Evolutionary conservation across 495 filamentous ascomycete species (phyloP).

Genomic region (Immersiella caudata): DNA sequence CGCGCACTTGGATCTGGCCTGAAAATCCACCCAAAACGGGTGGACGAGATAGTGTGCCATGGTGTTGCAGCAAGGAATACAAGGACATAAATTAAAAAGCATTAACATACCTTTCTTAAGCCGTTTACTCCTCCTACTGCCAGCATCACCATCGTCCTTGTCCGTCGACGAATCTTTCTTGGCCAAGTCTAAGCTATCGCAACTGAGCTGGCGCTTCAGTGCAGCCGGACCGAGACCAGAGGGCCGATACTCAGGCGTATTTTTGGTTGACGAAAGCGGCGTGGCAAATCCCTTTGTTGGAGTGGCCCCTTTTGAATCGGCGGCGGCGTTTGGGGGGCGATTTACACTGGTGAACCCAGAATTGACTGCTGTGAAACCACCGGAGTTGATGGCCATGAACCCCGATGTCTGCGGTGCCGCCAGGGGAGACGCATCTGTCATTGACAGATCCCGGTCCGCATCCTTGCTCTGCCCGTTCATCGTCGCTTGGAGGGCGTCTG

Average conservation of each 20-base stretch:
- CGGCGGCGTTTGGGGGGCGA: conserved; percentile 41
- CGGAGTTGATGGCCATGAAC: conserved; percentile 73
- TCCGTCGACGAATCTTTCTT: conserved; percentile 61
- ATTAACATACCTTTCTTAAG: conserved; percentile 75
- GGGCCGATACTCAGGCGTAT: conserved; percentile 61
- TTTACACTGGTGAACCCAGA: conserved; percentile 81
- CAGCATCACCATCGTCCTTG: conserved; percentile 65
- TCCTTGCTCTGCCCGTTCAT: conserved; percentile 56
- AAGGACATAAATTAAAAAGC: conserved; percentile 32
- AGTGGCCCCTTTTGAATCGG: conserved; percentile 43
- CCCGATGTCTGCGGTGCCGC: conserved; percentile 57
- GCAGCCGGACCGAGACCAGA: conserved; percentile 54
- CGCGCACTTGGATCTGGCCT: background rate
- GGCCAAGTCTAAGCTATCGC: conserved; percentile 64
- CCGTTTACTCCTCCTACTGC: conserved; percentile 81
- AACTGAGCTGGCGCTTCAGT: conserved; percentile 82
- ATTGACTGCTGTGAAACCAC: conserved; percentile 50
- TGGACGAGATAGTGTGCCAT: too few species aligned
- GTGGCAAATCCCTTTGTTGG: conserved; percentile 54
- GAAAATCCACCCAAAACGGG: conserved; percentile 5
- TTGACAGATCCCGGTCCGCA: conserved; percentile 54
- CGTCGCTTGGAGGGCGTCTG: conserved; percentile 66
- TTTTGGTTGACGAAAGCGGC: conserved; percentile 52
- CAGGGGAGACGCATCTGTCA: conserved; percentile 52
- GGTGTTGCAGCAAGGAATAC: background rate